Evolutionary conservation across 306 rosid species (phyloP).

Genomic region (Dryas octopetala): DNA sequence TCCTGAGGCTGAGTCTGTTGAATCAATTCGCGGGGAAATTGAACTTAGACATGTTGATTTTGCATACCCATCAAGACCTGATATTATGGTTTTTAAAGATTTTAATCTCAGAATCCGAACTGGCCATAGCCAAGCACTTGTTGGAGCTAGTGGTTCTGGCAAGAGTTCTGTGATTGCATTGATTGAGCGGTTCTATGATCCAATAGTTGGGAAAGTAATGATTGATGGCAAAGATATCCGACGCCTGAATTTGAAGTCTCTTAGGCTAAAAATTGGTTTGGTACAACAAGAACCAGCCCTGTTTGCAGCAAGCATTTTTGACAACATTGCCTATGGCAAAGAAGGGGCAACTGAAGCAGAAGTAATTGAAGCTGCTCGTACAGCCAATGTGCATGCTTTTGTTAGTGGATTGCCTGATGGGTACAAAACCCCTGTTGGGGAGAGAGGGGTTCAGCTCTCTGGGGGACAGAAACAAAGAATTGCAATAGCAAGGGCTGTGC

Average conservation of each 20-base stretch:
- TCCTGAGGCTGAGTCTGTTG: constrained; percentile 73
- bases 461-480: constrained; percentile 97
- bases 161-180: constrained; percentile 89
- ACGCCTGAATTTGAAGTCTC: constrained; percentile 66
- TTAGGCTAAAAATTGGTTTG: constrained; percentile 84
- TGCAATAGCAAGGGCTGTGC: constrained; percentile 95
- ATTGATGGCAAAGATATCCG: constrained; percentile 89
- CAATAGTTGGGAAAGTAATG: constrained; percentile 86
- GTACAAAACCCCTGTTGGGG: constrained; percentile 93
- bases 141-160: constrained; percentile 97
- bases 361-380: constrained; percentile 83
- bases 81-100: constrained; percentile 87
- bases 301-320: constrained; percentile 82
- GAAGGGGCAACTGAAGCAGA: constrained; percentile 85
- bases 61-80: constrained; percentile 87
- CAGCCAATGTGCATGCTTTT: constrained; percentile 81
- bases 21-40: constrained; percentile 79
- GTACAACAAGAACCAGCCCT: constrained; percentile 96
- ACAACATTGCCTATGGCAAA: constrained; percentile 92
- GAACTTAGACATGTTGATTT: constrained; percentile 96
- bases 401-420: constrained; percentile 89
- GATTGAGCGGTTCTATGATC: constrained; percentile 91
- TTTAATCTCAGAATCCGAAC: constrained; percentile 75
- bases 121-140: constrained; percentile 95
- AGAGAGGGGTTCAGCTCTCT: constrained; percentile 93